Percentiles rank a stretch among this genome's conserved stretches.
These are phyloP conservation scores for Marasmius tenuissimus DNA, from an alignment of 1,284 basidiomycete genomes.

Conservation along the genomic window DNA sequence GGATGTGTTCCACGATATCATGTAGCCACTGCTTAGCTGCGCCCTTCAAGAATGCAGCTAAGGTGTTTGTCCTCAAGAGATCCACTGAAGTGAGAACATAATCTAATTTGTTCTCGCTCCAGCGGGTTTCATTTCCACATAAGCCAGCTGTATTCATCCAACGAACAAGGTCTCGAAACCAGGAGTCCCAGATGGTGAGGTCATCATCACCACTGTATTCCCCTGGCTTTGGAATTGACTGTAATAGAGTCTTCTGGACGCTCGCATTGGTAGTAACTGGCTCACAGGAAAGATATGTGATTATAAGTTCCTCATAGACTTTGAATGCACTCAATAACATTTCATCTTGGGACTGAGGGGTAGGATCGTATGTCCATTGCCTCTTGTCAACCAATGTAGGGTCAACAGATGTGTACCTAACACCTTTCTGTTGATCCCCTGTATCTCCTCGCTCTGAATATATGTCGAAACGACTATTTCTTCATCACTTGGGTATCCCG, in stretches of 20 bases:
- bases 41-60: background rate
- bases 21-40: slow-evolving; percentile 5
- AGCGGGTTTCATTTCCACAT: background rate
- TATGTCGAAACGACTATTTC: background rate
- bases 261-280: background rate
- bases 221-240: slow-evolving; percentile 1
- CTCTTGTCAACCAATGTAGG: background rate
- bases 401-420: background rate
- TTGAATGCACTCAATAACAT: slow-evolving; percentile 1
- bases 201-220: slow-evolving; percentile 3
- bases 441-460: background rate
- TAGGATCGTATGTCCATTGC: slow-evolving; percentile 3
- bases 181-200: slow-evolving; percentile 4
- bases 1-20: slow-evolving; percentile 4
- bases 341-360: slow-evolving; percentile 7
- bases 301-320: background rate
- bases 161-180: background rate
- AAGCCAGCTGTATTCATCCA: slow-evolving; percentile 9
- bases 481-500: background rate
- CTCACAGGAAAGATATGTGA: background rate
- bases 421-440: background rate
- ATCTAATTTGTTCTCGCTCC: background rate
- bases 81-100: slow-evolving; percentile 5
- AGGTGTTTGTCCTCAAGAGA: slow-evolving; percentile 1
- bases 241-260: slow-evolving; percentile 8